Conservation (phyloP, 2,329 filamentous ascomycete species). For the Dactylellina drechsleri region DNA sequence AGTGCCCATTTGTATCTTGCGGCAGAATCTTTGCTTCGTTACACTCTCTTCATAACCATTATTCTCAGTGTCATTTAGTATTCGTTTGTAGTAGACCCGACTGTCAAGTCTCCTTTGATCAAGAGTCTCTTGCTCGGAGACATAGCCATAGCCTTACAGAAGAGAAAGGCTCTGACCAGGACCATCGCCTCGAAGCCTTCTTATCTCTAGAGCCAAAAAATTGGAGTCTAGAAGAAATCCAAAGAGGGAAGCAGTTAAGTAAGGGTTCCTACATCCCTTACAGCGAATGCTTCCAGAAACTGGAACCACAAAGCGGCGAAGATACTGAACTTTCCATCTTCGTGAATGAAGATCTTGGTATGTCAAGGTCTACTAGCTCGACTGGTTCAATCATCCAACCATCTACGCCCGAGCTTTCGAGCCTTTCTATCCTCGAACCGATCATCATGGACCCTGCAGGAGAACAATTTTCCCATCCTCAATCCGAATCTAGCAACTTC, state of each 20-base stretch:
- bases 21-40: slow-evolving; percentile 29
- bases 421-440: not conserved
- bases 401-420: slow-evolving; percentile 21
- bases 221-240: slow-evolving; percentile 35
- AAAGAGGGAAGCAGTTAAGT: slow-evolving; percentile 19
- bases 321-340: slow-evolving; percentile 20
- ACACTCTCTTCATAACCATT: slow-evolving; percentile 31
- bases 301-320: slow-evolving; percentile 1
- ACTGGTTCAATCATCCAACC: slow-evolving; percentile 13
- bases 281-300: slow-evolving; percentile 2
- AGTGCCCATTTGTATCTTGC: slow-evolving; percentile 36
- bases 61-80: slow-evolving; percentile 35
- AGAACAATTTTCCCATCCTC: not conserved
- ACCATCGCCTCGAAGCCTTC: not conserved
- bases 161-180: not conserved
- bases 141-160: slow-evolving; percentile 16
- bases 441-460: slow-evolving; percentile 10
- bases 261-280: slow-evolving; percentile 17
- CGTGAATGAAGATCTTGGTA: slow-evolving; percentile 14
- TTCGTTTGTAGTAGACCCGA: slow-evolving; percentile 21
- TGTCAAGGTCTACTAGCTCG: slow-evolving; percentile 17
- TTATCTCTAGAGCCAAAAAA: slow-evolving; percentile 32
- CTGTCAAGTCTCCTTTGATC: slow-evolving; percentile 29
- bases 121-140: slow-evolving; percentile 22
- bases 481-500: slow-evolving; percentile 17